Percentiles rank a stretch among this genome's conserved stretches.
Evolutionary conservation across 2,329 filamentous ascomycete genomes (phyloP).

Genomic region (Fusarium ambrosium): DNA sequence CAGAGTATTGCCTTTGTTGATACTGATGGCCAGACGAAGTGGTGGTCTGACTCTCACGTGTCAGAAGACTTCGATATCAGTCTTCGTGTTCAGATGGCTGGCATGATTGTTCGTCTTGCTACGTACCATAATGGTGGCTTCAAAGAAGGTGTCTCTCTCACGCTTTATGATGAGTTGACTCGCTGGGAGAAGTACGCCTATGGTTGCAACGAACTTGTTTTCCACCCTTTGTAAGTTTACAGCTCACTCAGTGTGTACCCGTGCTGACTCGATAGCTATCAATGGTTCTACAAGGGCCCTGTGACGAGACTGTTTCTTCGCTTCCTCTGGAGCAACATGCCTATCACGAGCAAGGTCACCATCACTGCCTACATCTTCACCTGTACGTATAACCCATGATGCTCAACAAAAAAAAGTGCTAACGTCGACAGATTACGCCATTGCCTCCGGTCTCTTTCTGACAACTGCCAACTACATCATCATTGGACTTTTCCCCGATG

Average conservation of each 20-base stretch:
- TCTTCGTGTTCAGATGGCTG: conserved; percentile 77
- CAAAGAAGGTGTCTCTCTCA: conserved; percentile 80
- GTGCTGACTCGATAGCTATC: conserved; percentile 37
- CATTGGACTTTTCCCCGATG: conserved; percentile 77
- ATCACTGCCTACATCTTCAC: conserved; percentile 79
- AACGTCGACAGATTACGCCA: conserved; percentile 68
- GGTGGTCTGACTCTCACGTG: conserved; percentile 82
- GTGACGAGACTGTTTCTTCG: conserved; percentile 68
- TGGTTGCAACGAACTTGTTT: conserved; percentile 78
- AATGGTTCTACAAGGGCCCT: conserved; percentile 73
- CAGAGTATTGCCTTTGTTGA: conserved; percentile 44
- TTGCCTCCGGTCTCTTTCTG: conserved; percentile 74
- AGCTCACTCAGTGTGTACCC: fast-evolving
- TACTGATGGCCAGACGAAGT: conserved; percentile 70
- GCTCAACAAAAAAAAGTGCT: background rate
- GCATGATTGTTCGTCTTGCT: conserved; percentile 77
- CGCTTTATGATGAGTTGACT: conserved; percentile 78
- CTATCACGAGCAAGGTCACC: conserved; percentile 75
- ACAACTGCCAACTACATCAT: conserved; percentile 78
- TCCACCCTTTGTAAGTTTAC: conserved; percentile 69
- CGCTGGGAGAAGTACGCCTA: conserved; percentile 83
- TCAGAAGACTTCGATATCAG: conserved; percentile 85
- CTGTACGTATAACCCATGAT: conserved; percentile 48
- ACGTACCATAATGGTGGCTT: conserved; percentile 78
- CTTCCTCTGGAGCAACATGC: conserved; percentile 58